Conservation (phyloP, 805 yeast genomes). For the Saccharomycopsis javanensis region DNA sequence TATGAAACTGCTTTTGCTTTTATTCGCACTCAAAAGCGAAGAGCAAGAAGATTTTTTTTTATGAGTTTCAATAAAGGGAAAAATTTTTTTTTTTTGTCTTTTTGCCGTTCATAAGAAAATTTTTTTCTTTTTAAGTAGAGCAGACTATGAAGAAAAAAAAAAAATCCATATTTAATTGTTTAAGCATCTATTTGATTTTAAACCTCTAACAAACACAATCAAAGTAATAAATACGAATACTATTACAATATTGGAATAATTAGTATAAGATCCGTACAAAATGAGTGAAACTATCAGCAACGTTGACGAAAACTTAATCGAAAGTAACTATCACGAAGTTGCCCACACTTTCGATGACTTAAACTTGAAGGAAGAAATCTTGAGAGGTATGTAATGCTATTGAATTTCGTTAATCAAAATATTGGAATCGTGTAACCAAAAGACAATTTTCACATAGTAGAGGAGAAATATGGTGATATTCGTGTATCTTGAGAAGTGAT, state of each 20-base stretch:
- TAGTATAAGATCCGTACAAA: conserved; percentile 16
- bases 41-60: background rate
- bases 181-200: background rate
- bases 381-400: conserved; percentile 40
- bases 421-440: background rate
- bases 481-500: no score
- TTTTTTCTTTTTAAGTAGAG: background rate
- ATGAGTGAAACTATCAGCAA: conserved; percentile 69
- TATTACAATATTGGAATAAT: background rate
- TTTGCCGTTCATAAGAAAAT: background rate
- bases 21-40: background rate
- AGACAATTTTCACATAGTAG: background rate
- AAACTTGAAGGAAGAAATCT: conserved; percentile 60
- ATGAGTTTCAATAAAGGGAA: background rate
- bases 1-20: background rate
- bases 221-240: background rate
- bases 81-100: background rate
- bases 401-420: background rate
- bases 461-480: background rate
- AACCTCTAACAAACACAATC: background rate
- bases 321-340: conserved; percentile 46
- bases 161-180: background rate
- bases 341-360: conserved; percentile 64
- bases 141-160: background rate
- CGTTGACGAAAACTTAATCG: conserved; percentile 74